Evolutionary conservation across 176 grass and related monocot species (phyloP).

Genomic region (Oryza coarctata): DNA sequence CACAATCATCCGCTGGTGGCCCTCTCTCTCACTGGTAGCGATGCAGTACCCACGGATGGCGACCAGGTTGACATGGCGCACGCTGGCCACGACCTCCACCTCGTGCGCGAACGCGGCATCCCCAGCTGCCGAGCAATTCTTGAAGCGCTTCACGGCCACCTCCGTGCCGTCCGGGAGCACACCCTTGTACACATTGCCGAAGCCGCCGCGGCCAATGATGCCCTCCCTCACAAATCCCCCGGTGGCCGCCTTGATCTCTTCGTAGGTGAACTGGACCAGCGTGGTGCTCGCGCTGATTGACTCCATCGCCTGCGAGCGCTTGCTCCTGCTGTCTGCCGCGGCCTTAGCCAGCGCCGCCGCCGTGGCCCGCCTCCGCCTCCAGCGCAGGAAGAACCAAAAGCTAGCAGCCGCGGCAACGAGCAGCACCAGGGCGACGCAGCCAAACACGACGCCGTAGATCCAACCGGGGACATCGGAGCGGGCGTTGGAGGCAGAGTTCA

Average conservation of each 20-base stretch:
- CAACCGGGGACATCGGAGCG: constrained; percentile 14
- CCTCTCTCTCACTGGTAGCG: constrained; percentile 65
- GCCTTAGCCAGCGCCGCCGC: not conserved
- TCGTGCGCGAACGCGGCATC: constrained; percentile 78
- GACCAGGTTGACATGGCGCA: constrained; percentile 85
- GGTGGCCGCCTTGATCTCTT: constrained; percentile 78
- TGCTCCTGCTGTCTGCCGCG: constrained; percentile 35
- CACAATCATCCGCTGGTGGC: constrained; percentile 88
- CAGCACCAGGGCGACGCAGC: constrained; percentile 35
- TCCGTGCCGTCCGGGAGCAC: constrained; percentile 50
- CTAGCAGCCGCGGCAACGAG: not conserved
- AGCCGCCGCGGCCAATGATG: constrained; percentile 82
- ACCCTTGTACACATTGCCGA: constrained; percentile 89
- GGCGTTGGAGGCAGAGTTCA: not conserved
- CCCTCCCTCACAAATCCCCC: constrained; percentile 49
- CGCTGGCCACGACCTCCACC: constrained; percentile 95
- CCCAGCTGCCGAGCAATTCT: constrained; percentile 77
- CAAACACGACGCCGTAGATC: constrained; percentile 56
- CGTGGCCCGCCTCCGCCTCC: not conserved
- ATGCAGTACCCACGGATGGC: constrained; percentile 82
- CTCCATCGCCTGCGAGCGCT: constrained; percentile 61
- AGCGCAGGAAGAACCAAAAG: constrained; percentile 30
- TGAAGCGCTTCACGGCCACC: constrained; percentile 88
- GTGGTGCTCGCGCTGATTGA: constrained; percentile 90
- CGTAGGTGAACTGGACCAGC: constrained; percentile 73